Evolutionary conservation across 805 yeast genomes (phyloP), one percentile per base, ranked within the genome.

Genomic region (Suhomyces kilbournensis): DNA sequence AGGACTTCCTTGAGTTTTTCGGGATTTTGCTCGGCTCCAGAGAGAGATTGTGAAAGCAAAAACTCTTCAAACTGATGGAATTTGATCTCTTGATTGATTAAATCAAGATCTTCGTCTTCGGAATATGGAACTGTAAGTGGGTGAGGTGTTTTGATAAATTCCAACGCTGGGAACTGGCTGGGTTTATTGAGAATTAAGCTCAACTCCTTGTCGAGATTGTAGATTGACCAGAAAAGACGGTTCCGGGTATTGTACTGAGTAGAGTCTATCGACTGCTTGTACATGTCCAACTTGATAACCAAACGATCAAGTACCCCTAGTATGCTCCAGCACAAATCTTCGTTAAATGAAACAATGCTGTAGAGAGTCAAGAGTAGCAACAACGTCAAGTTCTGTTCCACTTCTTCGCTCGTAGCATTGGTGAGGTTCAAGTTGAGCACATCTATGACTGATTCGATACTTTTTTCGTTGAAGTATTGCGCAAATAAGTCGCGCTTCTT

Each of bases 171-270:
- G 25, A 71, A 60, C 55, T 69, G 75, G 48, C 72, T 66, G 12
- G 78, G 77, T 47, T 61, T 66, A 25, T 65, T 60, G 32, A 66
- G 56, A 47, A 72, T 46, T n/a, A 75, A 57, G 51, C 70, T 66
- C 34, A 72, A 57, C 48, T 71, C 76, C 45, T 71, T 70, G 52
- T 75, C 79, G 40, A 75, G 55, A 46, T 70, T 72, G 57, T 65
- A 66, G 12, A 72, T 56, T 2, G 76, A 59, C 78, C 77, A 73
- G 51, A 73, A 69, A 10, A 71, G 51, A 19, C 68, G 48, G 14
- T 59, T 51, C 14, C 40, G 10, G 4, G 28, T 20, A 22, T 17
- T 35, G 40, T 15, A 17, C 4, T 20, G 28, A 15, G 46, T 42
- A 4, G 23, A 19, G 17, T 19, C 22, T 23, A 4, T 32, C 6